phyloP scores from a whole-genome alignment of 352 stramenopile genomes.

The Phytophthora pini region DNA sequence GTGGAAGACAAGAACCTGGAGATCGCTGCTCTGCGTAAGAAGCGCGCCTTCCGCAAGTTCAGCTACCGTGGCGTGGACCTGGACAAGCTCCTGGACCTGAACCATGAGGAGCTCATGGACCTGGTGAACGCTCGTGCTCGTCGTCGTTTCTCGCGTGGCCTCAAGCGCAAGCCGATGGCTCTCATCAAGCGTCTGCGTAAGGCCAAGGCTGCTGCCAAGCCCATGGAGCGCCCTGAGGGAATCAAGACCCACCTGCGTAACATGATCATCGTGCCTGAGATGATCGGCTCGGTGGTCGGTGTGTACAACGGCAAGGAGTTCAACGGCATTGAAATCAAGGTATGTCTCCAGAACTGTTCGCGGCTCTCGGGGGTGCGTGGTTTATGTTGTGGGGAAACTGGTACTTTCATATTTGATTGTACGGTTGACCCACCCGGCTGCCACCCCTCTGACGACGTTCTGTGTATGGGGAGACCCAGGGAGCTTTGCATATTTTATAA shows the following conservation, averaged over 20 bases:
- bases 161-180: conserved; percentile 99
- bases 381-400: conserved; percentile 47
- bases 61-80: conserved; percentile 99
- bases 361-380: conserved; percentile 80
- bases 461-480: conserved; percentile 91
- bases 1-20: conserved; percentile 79
- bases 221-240: conserved; percentile 97
- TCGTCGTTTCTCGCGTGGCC: conserved; percentile 98
- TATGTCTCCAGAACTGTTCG: conserved; percentile 88
- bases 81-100: conserved; percentile 99
- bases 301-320: conserved; percentile 99
- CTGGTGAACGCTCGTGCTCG: conserved; percentile 96
- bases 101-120: conserved; percentile 99
- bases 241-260: conserved; percentile 99
- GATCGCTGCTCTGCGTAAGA: conserved; percentile 98
- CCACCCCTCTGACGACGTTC: conserved; percentile 84
- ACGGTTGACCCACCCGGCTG: conserved; percentile 40
- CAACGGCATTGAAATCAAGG: conserved; percentile 99
- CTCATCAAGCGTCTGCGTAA: conserved; percentile 99
- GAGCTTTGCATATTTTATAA: conserved; percentile 48
- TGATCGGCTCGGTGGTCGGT: conserved; percentile 99
- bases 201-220: conserved; percentile 97
- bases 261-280: conserved; percentile 99
- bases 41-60: conserved; percentile 99
- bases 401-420: conserved; percentile 8